Percentiles rank a stretch among this genome's conserved stretches.
Conservation (phyloP, 2,329 filamentous ascomycete genomes). For the Fusarium virguliforme region DNA sequence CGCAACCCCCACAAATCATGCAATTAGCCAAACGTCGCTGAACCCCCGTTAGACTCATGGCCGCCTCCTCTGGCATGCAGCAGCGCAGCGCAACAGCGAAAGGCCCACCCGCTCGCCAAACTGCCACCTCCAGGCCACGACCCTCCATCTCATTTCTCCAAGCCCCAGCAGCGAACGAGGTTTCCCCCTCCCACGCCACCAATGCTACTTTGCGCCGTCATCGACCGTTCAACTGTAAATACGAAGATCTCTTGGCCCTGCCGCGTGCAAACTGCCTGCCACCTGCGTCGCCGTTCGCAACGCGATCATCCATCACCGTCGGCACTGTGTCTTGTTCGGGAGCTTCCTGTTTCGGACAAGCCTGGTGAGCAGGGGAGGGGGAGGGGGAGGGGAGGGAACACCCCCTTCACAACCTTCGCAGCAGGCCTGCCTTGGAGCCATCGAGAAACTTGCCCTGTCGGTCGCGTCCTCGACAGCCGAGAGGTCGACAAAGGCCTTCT, state of each 20-base stretch:
- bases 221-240: constrained; percentile 22
- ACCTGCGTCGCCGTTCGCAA: constrained; percentile 16
- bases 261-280: constrained; percentile 19
- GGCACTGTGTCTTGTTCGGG: constrained; percentile 46
- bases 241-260: constrained; percentile 19
- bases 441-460: constrained; percentile 23
- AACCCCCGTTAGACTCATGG: constrained; percentile 28
- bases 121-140: constrained; percentile 19
- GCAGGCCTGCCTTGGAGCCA: constrained; percentile 32
- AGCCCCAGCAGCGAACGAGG: not conserved
- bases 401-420: constrained; percentile 36
- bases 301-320: constrained; percentile 13
- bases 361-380: constrained; percentile 16
- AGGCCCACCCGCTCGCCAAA: constrained; percentile 18
- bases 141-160: constrained; percentile 22
- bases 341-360: constrained; percentile 51
- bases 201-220: constrained; percentile 37
- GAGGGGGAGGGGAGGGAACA: too few relatives aligned
- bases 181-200: constrained; percentile 30
- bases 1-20: constrained; percentile 40
- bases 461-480: constrained; percentile 18
- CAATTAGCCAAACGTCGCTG: constrained; percentile 29
- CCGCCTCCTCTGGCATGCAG: constrained; percentile 35
- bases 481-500: constrained; percentile 19
- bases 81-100: too few relatives aligned